These are phyloP conservation scores for Solanum habrochaites DNA, from an alignment of 257 asterid genomes.

Conservation along the genomic window DNA sequence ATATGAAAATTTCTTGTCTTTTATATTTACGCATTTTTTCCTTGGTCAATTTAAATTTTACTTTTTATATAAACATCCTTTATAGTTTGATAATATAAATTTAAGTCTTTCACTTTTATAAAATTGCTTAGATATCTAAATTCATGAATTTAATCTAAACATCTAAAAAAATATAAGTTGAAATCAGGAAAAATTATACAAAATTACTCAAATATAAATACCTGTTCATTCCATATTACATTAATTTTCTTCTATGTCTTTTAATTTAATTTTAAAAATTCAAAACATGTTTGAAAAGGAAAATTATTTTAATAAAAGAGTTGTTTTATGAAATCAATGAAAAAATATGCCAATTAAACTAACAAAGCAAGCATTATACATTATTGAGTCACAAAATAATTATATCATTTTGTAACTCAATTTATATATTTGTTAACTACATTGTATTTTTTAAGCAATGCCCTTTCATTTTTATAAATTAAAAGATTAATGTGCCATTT, in stretches of 20 bases:
- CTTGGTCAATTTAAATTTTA: not conserved
- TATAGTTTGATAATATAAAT: not conserved
- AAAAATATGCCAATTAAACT: not conserved
- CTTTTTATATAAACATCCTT: not conserved
- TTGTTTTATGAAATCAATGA: not conserved
- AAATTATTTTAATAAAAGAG: not conserved
- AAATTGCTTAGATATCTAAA: not conserved
- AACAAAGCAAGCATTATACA: not conserved
- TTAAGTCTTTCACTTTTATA: not conserved
- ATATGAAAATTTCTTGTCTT: not conserved
- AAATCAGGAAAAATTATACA: not conserved
- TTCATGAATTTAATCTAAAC: not conserved
- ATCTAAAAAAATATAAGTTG: not conserved
- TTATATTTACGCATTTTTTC: not conserved
- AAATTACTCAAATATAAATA: not conserved
- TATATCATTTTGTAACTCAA: not conserved
- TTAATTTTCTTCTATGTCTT: not conserved
- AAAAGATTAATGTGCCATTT: not conserved
- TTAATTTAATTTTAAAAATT: no score
- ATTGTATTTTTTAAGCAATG: not conserved
- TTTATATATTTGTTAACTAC: not conserved
- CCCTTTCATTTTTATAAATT: not conserved
- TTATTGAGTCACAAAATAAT: not conserved
- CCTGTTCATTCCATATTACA: not conserved
- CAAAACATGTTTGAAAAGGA: not conserved